These are phyloP conservation scores for Globisporangium paddicum DNA, from an alignment of 352 stramenopile species.

Conservation along the genomic window DNA sequence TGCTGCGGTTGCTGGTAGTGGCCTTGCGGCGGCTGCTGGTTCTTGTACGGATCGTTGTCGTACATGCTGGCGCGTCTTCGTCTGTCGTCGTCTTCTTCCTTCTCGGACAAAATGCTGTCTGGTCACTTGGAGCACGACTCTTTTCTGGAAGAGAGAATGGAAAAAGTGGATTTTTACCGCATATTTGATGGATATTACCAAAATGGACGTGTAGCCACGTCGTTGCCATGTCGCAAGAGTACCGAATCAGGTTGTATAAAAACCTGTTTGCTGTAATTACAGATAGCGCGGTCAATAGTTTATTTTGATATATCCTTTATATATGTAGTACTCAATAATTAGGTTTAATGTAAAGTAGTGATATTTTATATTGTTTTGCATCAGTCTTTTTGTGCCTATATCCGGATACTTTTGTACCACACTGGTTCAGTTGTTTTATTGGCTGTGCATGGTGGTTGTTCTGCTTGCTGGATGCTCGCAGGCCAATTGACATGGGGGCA, in stretches of 20 bases:
- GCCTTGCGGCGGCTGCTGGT: slow-evolving; percentile 16
- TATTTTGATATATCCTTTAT: neutral
- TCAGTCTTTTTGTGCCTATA: too few relatives aligned
- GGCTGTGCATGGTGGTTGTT: too few relatives aligned
- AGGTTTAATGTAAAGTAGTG: too few relatives aligned
- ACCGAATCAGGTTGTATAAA: too few relatives aligned
- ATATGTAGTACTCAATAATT: too few relatives aligned
- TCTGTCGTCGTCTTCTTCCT: neutral
- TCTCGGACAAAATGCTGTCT: neutral
- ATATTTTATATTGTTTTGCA: too few relatives aligned
- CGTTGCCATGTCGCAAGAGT: neutral
- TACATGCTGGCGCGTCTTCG: slow-evolving; percentile 19
- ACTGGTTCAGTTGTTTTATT: too few relatives aligned
- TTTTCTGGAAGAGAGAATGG: neutral
- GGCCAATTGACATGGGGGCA: too few relatives aligned
- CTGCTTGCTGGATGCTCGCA: too few relatives aligned
- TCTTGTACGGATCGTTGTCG: slow-evolving; percentile 29
- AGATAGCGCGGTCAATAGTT: too few relatives aligned
- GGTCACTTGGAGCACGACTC: neutral
- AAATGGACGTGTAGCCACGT: neutral
- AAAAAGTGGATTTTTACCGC: neutral
- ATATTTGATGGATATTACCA: neutral
- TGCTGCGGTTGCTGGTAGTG: slow-evolving; percentile 16
- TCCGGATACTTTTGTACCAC: too few relatives aligned
- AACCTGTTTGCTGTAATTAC: too few relatives aligned